Base-by-base conservation (phyloP, 352 stramenopile genomes). In the Globisporangium lucens region DNA sequence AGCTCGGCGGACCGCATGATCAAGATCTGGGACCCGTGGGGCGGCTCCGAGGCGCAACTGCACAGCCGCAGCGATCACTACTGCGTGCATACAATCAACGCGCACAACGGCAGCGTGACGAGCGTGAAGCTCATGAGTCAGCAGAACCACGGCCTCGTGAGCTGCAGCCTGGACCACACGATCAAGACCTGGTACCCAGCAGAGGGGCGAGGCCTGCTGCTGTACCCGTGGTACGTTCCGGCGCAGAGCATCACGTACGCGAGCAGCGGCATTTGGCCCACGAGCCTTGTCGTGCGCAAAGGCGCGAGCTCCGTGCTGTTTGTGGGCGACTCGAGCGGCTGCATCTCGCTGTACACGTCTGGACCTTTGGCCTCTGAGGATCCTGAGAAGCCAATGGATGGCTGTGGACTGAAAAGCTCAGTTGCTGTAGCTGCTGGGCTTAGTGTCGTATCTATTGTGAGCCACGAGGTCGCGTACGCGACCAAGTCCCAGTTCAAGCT, bases 21-120 rank as follows among this genome's bases (percentile, higher is more conserved):
- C 56, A 89, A 85, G 52, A 68, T 91, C 7, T 93, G 85, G 85
- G 85, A 93, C 57, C 81, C 82, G 12, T 90, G 79, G 81, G 66
- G 79, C 29, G 70, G 64, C 20, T 68, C 71, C 3, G 77, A 89
- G 33, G 74, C 77, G 0, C 70, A 76, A 24, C 49, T 85, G n/a
- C 76, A 80, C 46, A 69, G 67, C 20, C 67, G 58, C 17, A 56
- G 68, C 30, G 69, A 79, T 15, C 67, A 79, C 13, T 75, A 72
- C 24, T 91, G 82, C 41, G 82, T 93, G 8, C 86, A 93, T 63
- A 92, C 81, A 15, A 75, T 94, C 12, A 77, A 67, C 22, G 79
- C 74, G 1, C 86, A 94, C 64, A 57, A 71, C 22, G 78, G 82
- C 9, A 89, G 76, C 56, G 71, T 94, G 56, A 80, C 78, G 24